Conservation (phyloP, 805 yeast genomes). For the Starmerella potacharoeniae region DNA sequence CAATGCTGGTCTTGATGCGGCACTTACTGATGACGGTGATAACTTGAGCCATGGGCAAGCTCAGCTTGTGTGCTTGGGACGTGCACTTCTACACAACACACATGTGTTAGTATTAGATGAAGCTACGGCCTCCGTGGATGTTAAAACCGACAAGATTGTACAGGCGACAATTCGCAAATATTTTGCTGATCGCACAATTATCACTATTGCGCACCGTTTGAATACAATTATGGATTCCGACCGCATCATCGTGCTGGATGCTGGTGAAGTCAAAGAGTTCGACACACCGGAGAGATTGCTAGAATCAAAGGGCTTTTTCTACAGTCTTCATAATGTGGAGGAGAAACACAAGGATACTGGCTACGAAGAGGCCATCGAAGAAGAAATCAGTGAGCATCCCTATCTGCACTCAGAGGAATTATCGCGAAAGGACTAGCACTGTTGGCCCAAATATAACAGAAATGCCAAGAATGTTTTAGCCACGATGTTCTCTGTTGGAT, state of each 20-base stretch:
- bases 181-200: slow-evolving; percentile 57
- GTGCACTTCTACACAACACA: slow-evolving; percentile 61
- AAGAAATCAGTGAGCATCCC: neutral
- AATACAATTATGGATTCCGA: slow-evolving; percentile 76
- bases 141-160: slow-evolving; percentile 61
- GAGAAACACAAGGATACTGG: slow-evolving; percentile 3
- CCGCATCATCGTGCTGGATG: slow-evolving; percentile 55
- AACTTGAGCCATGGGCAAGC: slow-evolving; percentile 75
- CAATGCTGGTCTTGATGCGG: slow-evolving; percentile 41
- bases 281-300: slow-evolving; percentile 41
- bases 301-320: slow-evolving; percentile 19
- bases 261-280: slow-evolving; percentile 60
- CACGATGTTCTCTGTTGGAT: no score
- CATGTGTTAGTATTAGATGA: slow-evolving; percentile 67
- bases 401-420: no score
- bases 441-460: no score
- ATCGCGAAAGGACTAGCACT: no score
- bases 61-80: slow-evolving; percentile 65
- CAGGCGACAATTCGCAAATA: slow-evolving; percentile 63
- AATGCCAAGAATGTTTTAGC: no score
- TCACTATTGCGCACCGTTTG: slow-evolving; percentile 76
- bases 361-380: neutral
- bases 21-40: slow-evolving; percentile 58
- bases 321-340: slow-evolving; percentile 16
- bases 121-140: slow-evolving; percentile 72